Percentiles rank a stretch among this genome's conserved stretches.
These are phyloP conservation scores for Colletotrichum endophyticum DNA, from an alignment of 2,329 filamentous ascomycete genomes.

Conservation along the genomic window DNA sequence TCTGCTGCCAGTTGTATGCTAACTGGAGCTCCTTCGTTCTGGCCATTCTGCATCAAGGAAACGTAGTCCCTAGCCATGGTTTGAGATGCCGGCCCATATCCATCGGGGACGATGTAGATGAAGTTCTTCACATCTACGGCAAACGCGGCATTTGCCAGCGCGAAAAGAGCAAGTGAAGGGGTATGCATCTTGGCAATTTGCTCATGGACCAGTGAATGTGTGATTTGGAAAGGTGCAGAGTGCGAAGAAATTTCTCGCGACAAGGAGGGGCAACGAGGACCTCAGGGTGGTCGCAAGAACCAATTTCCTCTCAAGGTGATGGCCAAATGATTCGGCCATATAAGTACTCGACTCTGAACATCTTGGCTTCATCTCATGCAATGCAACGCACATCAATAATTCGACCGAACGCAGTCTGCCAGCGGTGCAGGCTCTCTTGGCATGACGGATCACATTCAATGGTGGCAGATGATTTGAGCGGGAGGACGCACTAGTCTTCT, in stretches of 20 bases:
- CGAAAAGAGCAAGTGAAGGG: not conserved
- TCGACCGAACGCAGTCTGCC: not conserved
- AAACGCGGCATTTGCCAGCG: slow-evolving; percentile 4
- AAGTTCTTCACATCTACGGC: slow-evolving; percentile 30
- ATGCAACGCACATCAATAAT: not conserved
- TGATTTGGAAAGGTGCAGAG: not conserved
- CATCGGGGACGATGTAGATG: slow-evolving; percentile 36
- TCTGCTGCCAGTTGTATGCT: slow-evolving; percentile 25
- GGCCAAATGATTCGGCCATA: not conserved
- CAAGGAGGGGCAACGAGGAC: not conserved
- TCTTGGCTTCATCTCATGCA: not conserved
- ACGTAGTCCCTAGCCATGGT: slow-evolving; percentile 31
- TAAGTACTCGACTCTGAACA: not conserved
- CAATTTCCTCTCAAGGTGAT: not conserved
- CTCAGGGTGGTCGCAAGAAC: not conserved
- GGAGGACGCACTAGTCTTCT: not conserved
- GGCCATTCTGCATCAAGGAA: slow-evolving; percentile 24
- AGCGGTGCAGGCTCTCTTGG: not conserved
- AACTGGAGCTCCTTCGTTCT: slow-evolving; percentile 21
- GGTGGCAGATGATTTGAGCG: not conserved
- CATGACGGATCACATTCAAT: not conserved
- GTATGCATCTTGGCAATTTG: slow-evolving; percentile 14
- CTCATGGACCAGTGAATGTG: not conserved
- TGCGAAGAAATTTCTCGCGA: not conserved
- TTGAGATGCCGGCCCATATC: slow-evolving; percentile 33